A percentile compares a stretch with the other conserved stretches of the same genome.
These are phyloP conservation scores for Aegilops longissima DNA, from an alignment of 176 grass and related monocot genomes.

Conservation along the genomic window DNA sequence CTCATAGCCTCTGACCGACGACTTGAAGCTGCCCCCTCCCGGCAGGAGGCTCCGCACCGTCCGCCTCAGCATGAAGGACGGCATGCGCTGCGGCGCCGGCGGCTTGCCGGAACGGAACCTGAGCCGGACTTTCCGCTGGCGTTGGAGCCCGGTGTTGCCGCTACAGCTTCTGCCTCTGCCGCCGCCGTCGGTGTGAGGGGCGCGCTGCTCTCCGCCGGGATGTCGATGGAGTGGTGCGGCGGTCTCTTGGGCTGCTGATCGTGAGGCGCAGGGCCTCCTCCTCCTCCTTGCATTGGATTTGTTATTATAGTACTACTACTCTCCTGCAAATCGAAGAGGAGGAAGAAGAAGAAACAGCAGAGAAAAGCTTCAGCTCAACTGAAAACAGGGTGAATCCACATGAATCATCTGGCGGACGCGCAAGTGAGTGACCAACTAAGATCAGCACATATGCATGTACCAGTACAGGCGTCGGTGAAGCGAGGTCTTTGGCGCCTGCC, in stretches of 20 bases:
- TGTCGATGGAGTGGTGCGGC: slow-evolving; percentile 62
- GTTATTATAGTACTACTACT: background rate
- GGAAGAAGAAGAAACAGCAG: no score
- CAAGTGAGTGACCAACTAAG: no score
- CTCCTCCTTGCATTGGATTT: background rate
- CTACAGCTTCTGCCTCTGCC: slow-evolving; percentile 25
- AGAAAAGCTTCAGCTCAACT: no score
- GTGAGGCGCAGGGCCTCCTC: background rate
- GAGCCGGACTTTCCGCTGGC: slow-evolving; percentile 27
- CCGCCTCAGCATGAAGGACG: slow-evolving; percentile 53
- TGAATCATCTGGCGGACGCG: no score
- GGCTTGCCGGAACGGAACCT: background rate
- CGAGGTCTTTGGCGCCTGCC: no score
- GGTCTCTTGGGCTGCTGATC: slow-evolving; percentile 28
- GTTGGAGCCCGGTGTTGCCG: slow-evolving; percentile 25
- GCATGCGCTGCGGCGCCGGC: slow-evolving; percentile 31
- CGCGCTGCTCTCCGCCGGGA: slow-evolving; percentile 31
- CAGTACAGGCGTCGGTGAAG: no score
- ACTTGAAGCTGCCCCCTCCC: slow-evolving; percentile 61
- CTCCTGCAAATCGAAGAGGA: background rate
- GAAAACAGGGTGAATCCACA: no score
- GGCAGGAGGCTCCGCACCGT: slow-evolving; percentile 53
- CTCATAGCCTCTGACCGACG: slow-evolving; percentile 38
- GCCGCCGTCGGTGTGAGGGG: background rate
- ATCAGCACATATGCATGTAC: no score